Base-by-base conservation (phyloP, 2,329 filamentous ascomycete genomes). In the Mariannaea elegans region DNA sequence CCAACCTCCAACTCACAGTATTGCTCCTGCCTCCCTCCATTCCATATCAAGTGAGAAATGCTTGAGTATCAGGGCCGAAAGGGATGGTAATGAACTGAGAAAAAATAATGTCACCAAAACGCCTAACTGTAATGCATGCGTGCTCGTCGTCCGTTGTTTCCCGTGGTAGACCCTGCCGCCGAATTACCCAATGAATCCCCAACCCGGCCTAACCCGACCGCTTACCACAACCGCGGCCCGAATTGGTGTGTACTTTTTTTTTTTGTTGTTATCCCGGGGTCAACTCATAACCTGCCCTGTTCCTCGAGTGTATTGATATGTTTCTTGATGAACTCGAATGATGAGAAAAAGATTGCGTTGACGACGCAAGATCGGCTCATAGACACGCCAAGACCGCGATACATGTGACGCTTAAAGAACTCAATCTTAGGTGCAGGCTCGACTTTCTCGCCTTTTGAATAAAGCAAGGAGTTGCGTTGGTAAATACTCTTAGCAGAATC, bases 331-430 rank as follows among this genome's bases (percentile, higher is more conserved):
- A 92, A 89, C 77, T 96, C 92, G 73, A 95, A 96, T 36, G 89
- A 90, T 41, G 91, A 93, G 79, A 96, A 96, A 82, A 96, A 96
- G 70, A 96, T 91, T 66, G 92, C 91, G 74, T 96, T 96, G 67
- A 95, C 88, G 51, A 92, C 82, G 70, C 90, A 93, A 12, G 91
- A 94, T 56, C 92, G 88, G 65, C 87, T 85, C 88, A 95, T 94
- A 34, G 91, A 94, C 23, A 95, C 92, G 19, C 89, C 91, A 3
- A 96, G 82, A 27, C 92, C 92, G 68, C 91, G 88, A 77, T 95
- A 96, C 87, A 93, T 93, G 63, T 89, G 86, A 53, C 82, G 82
- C 70, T 90, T 87, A 77, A 93, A 91, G 76, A 93, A 94, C 60
- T 90, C 83, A 59, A 95, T 93, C 75, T 89, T 90, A 9, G 91